A percentile compares a stretch with the other conserved stretches of the same genome.
phyloP scores from a whole-genome alignment of 2,329 filamentous ascomycete species.

The Alternaria metachromatica region DNA sequence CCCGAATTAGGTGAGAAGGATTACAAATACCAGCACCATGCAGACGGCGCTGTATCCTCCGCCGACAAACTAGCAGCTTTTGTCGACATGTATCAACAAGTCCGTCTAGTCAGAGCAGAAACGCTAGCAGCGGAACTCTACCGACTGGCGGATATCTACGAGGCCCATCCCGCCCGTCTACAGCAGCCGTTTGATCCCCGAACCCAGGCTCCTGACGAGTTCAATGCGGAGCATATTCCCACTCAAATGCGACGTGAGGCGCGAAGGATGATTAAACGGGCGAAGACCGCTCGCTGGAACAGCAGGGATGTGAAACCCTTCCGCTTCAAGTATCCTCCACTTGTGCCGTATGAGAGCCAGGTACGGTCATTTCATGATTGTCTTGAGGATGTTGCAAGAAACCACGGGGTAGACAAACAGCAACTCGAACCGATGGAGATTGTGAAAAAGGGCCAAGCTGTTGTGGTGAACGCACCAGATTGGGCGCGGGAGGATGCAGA shows the following conservation, averaged over 20 bases:
- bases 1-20: background rate
- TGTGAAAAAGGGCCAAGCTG: background rate
- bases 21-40: background rate
- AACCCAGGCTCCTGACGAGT: background rate
- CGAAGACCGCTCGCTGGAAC: background rate
- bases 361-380: conserved; percentile 1
- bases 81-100: conserved; percentile 1
- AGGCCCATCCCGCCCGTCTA: conserved; percentile 7
- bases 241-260: background rate
- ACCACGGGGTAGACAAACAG: no score
- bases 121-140: conserved; percentile 4
- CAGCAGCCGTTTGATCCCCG: conserved; percentile 14
- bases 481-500: background rate
- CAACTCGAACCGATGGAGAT: background rate
- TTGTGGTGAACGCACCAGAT: background rate
- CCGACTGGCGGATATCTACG: conserved; percentile 11
- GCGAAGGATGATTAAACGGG: background rate
- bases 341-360: conserved; percentile 16
- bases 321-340: conserved; percentile 11
- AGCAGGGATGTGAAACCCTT: background rate
- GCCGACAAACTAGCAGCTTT: conserved; percentile 1
- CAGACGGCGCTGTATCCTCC: background rate
- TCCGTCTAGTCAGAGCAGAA: conserved; percentile 9
- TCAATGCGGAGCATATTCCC: conserved; percentile 9
- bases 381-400: background rate